These are phyloP conservation scores for Gastrolobium villosum DNA, from an alignment of 306 rosid species.

Conservation along the genomic window DNA sequence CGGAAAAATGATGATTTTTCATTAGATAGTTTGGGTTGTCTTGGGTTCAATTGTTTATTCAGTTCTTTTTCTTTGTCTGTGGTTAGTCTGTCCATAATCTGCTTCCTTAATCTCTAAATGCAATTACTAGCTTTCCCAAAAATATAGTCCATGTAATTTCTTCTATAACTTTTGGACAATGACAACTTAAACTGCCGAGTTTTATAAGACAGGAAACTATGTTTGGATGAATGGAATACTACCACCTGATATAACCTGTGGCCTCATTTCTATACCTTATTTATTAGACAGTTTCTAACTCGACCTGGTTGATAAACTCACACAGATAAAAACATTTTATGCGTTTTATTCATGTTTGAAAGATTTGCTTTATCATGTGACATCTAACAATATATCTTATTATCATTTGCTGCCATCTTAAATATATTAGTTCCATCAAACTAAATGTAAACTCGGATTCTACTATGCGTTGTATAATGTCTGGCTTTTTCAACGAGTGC, in stretches of 20 bases:
- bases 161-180: slow-evolving; percentile 24
- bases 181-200: slow-evolving; percentile 14
- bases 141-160: slow-evolving; percentile 32
- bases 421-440: slow-evolving; percentile 37
- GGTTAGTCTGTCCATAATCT: slow-evolving; percentile 24
- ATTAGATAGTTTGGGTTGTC: slow-evolving; percentile 25
- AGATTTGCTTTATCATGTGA: slow-evolving; percentile 25
- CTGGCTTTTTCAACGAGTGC: slow-evolving; percentile 19
- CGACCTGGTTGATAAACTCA: slow-evolving; percentile 34
- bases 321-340: not conserved
- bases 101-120: slow-evolving; percentile 39
- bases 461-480: slow-evolving; percentile 30
- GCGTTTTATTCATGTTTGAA: slow-evolving; percentile 35
- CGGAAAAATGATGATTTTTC: slow-evolving; percentile 26
- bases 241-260: slow-evolving; percentile 1
- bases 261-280: slow-evolving; percentile 22
- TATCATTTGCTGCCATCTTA: slow-evolving; percentile 29
- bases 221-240: not conserved
- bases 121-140: slow-evolving; percentile 9
- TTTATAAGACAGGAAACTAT: slow-evolving; percentile 4
- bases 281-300: slow-evolving; percentile 32
- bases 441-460: slow-evolving; percentile 35
- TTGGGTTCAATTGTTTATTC: slow-evolving; percentile 18
- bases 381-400: slow-evolving; percentile 12
- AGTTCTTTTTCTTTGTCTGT: not conserved